Evolutionary conservation across 768 basidiomycete genomes (phyloP), one percentile per base, ranked within the genome.

Genomic region (Mycena galericulata): DNA sequence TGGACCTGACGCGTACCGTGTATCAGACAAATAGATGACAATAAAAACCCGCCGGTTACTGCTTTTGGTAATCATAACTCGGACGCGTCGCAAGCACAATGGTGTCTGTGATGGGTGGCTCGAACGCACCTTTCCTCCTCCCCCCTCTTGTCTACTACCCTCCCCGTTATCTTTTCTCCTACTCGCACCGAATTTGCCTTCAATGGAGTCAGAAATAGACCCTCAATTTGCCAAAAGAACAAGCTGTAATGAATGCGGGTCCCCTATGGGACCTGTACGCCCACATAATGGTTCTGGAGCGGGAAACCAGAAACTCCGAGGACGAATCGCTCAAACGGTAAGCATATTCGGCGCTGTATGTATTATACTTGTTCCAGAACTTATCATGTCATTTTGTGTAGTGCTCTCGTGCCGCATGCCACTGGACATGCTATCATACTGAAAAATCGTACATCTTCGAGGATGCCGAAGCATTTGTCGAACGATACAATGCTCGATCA

Each of bases 241-340:
- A 7, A 51, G 3, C 5, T 51, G 50, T 32, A 3, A 4, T 30
- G 8, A 50, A 18, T 62, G 60, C 34, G 4, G 3, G n/a, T 11
- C 30, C 9, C 17, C 49, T 8, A 50, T 62, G 47, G 60, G 60
- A 26, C 27, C 65, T 84, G 83, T 46, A 75, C 67, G 29, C 79
- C 79, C 45, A 83, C 60, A 62, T 24, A 11, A 34, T 24, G 62
- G 62, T 5, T 27, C 50, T 10, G 30, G 50, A 8, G 9, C 38
- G 9, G 38, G 45, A 6, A 15, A 41, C 22, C 62, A 32, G 22
- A 43, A 63, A 22, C 14, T 43, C 24, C 62, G 62, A 38, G 62
- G 62, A 5, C 27, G 30, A 6, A 38, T 63, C 40, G 50, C 43
- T 10, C 62, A 63, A 53, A 41, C 50, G 7, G 62, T 63, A 26